Evolutionary conservation across 306 rosid genomes (phyloP).

Genomic region (Gastrolobium bilobum): DNA sequence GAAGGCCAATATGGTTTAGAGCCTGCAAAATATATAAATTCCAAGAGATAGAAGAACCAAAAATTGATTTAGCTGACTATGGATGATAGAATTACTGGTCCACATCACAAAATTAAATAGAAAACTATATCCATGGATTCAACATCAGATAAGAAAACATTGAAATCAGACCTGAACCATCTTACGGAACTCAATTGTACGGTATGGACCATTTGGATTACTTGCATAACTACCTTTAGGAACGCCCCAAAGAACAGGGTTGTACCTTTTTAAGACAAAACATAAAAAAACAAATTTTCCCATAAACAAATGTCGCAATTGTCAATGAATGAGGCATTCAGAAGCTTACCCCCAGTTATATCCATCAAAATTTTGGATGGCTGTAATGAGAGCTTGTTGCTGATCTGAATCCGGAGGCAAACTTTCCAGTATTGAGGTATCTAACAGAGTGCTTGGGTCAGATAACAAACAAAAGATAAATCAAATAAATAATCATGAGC

Average conservation of each 20-base stretch:
- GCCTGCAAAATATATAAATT: conserved; percentile 65
- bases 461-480: conserved; percentile 32
- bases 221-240: conserved; percentile 99
- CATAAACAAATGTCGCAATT: conserved; percentile 25
- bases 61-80: conserved; percentile 34
- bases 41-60: conserved; percentile 38
- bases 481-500: conserved; percentile 28
- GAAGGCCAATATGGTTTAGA: conserved; percentile 80
- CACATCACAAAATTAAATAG: conserved; percentile 29
- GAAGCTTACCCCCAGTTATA: conserved; percentile 95
- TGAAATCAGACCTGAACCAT: conserved; percentile 82
- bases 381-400: conserved; percentile 86
- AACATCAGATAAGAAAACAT: conserved; percentile 32
- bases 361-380: conserved; percentile 80
- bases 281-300: conserved; percentile 41
- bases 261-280: conserved; percentile 69
- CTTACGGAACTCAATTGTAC: conserved; percentile 84
- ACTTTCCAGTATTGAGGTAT: conserved; percentile 70
- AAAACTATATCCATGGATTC: conserved; percentile 38
- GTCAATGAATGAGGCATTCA: conserved; percentile 21
- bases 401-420: conserved; percentile 90
- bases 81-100: not conserved
- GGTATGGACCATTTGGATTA: conserved; percentile 79
- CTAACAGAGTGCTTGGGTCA: conserved; percentile 61
- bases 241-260: conserved; percentile 96